Evolutionary conservation across 2,329 filamentous ascomycete species (phyloP).

Genomic region (Aspergillus melleus): DNA sequence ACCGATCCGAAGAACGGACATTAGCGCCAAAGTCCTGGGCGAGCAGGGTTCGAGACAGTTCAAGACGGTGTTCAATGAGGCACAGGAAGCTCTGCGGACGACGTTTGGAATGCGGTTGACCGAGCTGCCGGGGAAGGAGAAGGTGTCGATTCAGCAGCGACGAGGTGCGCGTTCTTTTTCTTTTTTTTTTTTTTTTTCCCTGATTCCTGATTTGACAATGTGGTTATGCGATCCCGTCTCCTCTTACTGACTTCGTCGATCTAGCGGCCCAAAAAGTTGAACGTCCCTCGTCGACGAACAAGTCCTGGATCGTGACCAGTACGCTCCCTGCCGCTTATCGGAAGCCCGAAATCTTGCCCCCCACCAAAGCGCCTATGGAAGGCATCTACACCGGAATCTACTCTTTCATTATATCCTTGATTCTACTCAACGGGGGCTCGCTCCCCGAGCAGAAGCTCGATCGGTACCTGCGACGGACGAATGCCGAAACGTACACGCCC

Average conservation of each 20-base stretch:
- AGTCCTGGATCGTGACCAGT: constrained; percentile 75
- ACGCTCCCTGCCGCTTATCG: constrained; percentile 69
- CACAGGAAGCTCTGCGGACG: constrained; percentile 68
- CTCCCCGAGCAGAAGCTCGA: constrained; percentile 78
- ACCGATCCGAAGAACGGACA: constrained; percentile 59
- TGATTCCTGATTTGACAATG: background rate
- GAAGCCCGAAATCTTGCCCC: constrained; percentile 64
- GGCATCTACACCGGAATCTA: constrained; percentile 80
- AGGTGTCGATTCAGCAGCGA: constrained; percentile 75
- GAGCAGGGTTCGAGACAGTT: constrained; percentile 68
- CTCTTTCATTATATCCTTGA: constrained; percentile 74
- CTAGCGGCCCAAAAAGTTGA: constrained; percentile 52
- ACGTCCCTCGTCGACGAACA: constrained; percentile 51
- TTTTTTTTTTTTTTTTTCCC: background rate
- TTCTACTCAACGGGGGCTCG: constrained; percentile 69
- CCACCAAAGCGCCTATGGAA: constrained; percentile 70
- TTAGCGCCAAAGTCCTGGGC: constrained; percentile 68
- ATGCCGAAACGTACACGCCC: constrained; percentile 72
- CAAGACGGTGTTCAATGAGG: constrained; percentile 71
- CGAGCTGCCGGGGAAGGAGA: constrained; percentile 79
- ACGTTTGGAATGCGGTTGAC: constrained; percentile 92
- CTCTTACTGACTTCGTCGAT: background rate
- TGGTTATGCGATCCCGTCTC: background rate
- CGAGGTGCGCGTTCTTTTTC: constrained; percentile 57
- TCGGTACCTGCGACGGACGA: constrained; percentile 71